Percentiles rank a stretch among this genome's conserved stretches.
Conservation (phyloP, 1,139 yeast species). For the Hemisphaericaspora subhashii region DNA sequence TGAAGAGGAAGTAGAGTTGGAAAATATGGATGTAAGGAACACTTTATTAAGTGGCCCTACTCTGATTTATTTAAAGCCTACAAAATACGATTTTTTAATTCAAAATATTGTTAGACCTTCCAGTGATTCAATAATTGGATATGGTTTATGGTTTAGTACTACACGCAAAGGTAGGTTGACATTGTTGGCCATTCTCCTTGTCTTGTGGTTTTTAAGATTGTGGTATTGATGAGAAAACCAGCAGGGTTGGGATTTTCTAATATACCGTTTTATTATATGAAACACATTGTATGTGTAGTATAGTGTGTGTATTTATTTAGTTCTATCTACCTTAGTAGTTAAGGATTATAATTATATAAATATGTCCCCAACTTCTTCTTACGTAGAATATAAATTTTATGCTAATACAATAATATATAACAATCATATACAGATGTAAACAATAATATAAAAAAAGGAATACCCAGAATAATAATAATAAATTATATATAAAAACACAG, state of each 20-base stretch:
- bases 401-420: conserved; percentile 1
- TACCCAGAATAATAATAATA: too few species aligned
- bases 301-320: background rate
- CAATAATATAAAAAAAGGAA: background rate
- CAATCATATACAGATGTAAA: background rate
- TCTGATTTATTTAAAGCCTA: conserved; percentile 44
- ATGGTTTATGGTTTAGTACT: conserved; percentile 37
- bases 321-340: conserved; percentile 7
- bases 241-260: too few species aligned
- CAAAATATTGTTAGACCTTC: conserved; percentile 30
- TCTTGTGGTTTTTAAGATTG: conserved; percentile 9
- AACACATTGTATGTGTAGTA: background rate
- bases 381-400: background rate
- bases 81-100: conserved; percentile 33
- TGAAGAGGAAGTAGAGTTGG: conserved; percentile 12
- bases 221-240: conserved; percentile 2
- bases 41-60: conserved; percentile 37
- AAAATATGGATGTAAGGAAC: conserved; percentile 13
- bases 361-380: background rate
- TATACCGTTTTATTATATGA: too few species aligned
- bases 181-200: conserved; percentile 13
- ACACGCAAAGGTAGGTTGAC: conserved; percentile 41
- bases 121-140: conserved; percentile 40
- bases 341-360: conserved; percentile 4
- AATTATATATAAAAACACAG: too few species aligned